Evolutionary conservation across 306 rosid species (phyloP).

Genomic region (Prosopis cineraria): DNA sequence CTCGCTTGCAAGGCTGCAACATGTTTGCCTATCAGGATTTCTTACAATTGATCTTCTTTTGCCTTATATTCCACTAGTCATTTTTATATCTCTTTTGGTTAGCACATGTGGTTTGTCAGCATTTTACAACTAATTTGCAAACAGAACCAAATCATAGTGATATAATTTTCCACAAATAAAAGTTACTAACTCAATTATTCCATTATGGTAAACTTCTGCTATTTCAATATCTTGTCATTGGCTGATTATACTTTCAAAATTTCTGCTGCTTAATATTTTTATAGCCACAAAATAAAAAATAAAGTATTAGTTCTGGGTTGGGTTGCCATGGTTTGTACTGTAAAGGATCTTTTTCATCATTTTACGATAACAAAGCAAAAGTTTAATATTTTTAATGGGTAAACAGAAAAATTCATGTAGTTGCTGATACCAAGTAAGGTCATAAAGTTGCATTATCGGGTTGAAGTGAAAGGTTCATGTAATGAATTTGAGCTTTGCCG

Average conservation of each 20-base stretch:
- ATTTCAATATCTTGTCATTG: too few species aligned
- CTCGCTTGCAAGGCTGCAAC: background rate
- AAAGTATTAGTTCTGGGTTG: background rate
- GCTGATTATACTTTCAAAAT: background rate
- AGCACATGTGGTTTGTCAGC: background rate
- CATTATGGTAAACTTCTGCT: too few species aligned
- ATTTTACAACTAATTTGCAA: background rate
- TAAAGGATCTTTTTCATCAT: constrained; percentile 10
- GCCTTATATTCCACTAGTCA: background rate
- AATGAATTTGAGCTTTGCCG: constrained; percentile 17
- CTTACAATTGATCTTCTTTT: background rate
- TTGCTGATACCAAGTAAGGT: constrained; percentile 17
- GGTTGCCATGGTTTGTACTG: background rate
- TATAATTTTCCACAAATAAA: background rate
- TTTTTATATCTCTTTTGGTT: background rate
- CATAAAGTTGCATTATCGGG: constrained; percentile 25
- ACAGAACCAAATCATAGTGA: background rate
- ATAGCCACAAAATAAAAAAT: background rate
- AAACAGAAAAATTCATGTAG: background rate
- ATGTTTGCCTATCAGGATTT: background rate
- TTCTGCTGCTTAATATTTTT: background rate
- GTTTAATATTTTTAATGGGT: constrained; percentile 16
- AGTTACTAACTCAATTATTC: background rate
- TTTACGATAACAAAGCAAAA: constrained; percentile 16
- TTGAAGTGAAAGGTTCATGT: constrained; percentile 33